Evolutionary conservation across 148 eudicot species (phyloP), one percentile per base, ranked within the genome.

Genomic region (Heliamphora exappendiculata): DNA sequence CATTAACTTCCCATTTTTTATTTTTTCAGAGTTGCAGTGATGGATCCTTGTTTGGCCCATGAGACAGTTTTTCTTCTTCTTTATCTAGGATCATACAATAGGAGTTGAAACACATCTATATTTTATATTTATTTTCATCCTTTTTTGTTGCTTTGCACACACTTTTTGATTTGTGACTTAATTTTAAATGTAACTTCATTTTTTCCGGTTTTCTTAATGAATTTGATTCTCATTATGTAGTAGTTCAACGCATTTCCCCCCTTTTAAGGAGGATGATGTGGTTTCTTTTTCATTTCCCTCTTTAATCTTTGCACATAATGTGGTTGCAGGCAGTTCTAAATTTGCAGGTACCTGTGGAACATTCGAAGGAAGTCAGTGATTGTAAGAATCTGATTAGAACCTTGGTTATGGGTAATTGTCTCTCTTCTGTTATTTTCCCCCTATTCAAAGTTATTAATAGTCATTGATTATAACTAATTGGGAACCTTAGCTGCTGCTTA

Each of bases 311-410:
- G 63, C 28, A 28, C 78, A 22, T 34, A 22, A 57, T 80, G 9
- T 83, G 83, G 70, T 70, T 81, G 83, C 93, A 93, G 97, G 97
- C 92, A 72, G 96, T 94, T 78, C 89, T 94, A 49, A 94, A 91
- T 84, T 73, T 92, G 83, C 97, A 93, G 85, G 89, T 79, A 13
- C 92, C 97, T 41, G 88, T 91, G 76, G 98, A 94, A 77, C 92
- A 89, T 81, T 85, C 98, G 12, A 94, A 94, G 86, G 98, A 94
- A 87, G 91, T 94, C 76, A 88, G 85, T 80, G 97, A 94, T 80
- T 94, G 94, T 80, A 92, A 93, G 84, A 96, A 94, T 84, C 83
- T 94, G 82, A 89, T 94, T 69, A 94, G 88, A 87, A 94, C 98
- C 59, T 87, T 95, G 85, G 91, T 95, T 37, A 87, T 95, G 96